Evolutionary conservation across 495 filamentous ascomycete species (phyloP).

Genomic region (Xylaria palmicola): DNA sequence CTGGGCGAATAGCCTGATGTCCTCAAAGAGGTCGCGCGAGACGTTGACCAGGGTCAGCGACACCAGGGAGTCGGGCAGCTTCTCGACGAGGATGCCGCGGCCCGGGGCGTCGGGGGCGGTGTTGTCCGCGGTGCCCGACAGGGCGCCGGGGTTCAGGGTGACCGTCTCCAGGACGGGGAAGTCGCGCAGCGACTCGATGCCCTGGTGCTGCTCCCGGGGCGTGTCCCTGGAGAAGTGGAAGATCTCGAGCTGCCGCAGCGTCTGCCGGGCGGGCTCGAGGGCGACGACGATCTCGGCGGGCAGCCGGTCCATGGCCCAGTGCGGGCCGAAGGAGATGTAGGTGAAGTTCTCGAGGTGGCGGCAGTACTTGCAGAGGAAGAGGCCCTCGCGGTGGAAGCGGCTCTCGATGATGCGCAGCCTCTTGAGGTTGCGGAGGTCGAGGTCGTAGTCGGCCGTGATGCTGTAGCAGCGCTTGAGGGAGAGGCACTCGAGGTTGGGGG

Average conservation of each 20-base stretch:
- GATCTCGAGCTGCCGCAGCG: slow-evolving; percentile 11
- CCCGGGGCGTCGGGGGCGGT: background rate
- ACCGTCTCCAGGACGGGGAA: slow-evolving; percentile 13
- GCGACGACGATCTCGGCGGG: slow-evolving; percentile 17
- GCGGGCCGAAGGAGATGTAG: slow-evolving; percentile 17
- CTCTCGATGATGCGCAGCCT: slow-evolving; percentile 17
- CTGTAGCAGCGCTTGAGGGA: slow-evolving; percentile 18
- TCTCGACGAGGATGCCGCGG: slow-evolving; percentile 14
- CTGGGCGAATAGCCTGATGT: slow-evolving; percentile 12
- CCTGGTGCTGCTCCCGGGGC: slow-evolving; percentile 14
- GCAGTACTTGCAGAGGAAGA: slow-evolving; percentile 20
- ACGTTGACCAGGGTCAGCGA: slow-evolving; percentile 16
- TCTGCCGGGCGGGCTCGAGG: slow-evolving; percentile 15
- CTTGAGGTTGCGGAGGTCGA: slow-evolving; percentile 14
- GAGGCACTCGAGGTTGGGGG: slow-evolving; percentile 11
- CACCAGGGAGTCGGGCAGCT: slow-evolving; percentile 12
- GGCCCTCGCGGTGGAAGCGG: slow-evolving; percentile 16
- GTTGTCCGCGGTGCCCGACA: background rate
- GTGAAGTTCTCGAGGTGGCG: slow-evolving; percentile 17
- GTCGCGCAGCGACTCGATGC: slow-evolving; percentile 16
- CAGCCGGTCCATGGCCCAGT: slow-evolving; percentile 18
- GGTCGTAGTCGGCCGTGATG: slow-evolving; percentile 18
- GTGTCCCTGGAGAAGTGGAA: slow-evolving; percentile 13
- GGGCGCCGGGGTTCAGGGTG: slow-evolving; percentile 14
- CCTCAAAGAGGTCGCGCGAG: slow-evolving; percentile 12